Evolutionary conservation across 2,329 filamentous ascomycete species (phyloP).

Genomic region (Colletotrichum sp.): DNA sequence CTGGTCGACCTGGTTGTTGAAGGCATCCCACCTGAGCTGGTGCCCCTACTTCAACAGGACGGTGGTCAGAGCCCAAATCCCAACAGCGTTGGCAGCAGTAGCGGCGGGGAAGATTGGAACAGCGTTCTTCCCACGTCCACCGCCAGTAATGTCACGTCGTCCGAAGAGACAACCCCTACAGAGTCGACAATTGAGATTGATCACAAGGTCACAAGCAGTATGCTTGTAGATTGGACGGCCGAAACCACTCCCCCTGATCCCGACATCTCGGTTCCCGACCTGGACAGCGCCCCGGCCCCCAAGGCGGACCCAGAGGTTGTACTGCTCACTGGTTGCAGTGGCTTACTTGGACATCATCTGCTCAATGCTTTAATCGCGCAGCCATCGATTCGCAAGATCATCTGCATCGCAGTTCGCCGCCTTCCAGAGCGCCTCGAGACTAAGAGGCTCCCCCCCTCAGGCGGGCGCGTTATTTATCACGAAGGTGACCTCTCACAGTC

Average conservation of each 20-base stretch:
- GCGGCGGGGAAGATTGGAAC: conserved; percentile 16
- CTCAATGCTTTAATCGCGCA: background rate
- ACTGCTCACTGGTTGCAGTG: background rate
- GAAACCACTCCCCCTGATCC: background rate
- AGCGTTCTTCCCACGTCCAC: background rate
- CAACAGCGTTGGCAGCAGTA: conserved; percentile 19
- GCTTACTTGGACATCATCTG: background rate
- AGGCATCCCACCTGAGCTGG: background rate
- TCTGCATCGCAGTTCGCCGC: background rate
- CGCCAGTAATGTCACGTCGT: background rate
- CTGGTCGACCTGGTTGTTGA: background rate
- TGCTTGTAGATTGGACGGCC: background rate
- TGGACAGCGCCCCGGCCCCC: background rate
- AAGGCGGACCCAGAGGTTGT: background rate
- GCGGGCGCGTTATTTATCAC: conserved; percentile 15
- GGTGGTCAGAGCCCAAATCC: background rate
- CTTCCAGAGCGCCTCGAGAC: background rate
- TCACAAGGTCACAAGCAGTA: background rate
- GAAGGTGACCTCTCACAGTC: conserved; percentile 29
- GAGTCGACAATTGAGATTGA: background rate
- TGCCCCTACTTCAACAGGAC: background rate
- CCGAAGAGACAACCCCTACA: background rate
- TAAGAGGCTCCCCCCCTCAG: background rate
- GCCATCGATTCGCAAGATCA: background rate
- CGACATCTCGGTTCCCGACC: background rate